Evolutionary conservation across 805 yeast species (phyloP).

Genomic region (Maudiozyma pseudohumilis): DNA sequence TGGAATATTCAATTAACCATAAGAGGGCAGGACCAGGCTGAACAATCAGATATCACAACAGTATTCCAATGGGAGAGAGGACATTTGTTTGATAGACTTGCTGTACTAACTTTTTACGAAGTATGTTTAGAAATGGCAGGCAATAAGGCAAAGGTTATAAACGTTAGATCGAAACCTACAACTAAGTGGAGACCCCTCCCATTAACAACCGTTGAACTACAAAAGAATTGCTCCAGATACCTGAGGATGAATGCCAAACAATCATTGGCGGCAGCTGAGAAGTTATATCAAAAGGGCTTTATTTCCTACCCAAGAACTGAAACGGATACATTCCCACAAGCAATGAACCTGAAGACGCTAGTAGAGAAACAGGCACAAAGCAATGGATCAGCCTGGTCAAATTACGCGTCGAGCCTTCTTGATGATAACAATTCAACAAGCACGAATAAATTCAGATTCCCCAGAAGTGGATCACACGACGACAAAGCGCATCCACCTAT

Average conservation of each 20-base stretch:
- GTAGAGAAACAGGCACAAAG: conserved; percentile 46
- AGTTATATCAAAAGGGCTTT: conserved; percentile 73
- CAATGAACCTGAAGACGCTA: conserved; percentile 58
- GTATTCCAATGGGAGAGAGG: conserved; percentile 63
- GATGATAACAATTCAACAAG: conserved; percentile 18
- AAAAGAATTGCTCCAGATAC: conserved; percentile 68
- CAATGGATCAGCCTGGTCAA: conserved; percentile 75
- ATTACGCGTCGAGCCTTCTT: conserved; percentile 43
- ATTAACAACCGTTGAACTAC: conserved; percentile 86
- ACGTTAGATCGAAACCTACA: conserved; percentile 51
- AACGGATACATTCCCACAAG: conserved; percentile 73
- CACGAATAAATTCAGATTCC: conserved; percentile 42
- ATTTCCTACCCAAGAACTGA: conserved; percentile 96
- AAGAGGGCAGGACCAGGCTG: conserved; percentile 30
- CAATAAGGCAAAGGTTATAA: conserved; percentile 41
- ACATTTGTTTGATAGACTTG: conserved; percentile 62
- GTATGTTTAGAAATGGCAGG: conserved; percentile 41
- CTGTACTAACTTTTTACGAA: conserved; percentile 56
- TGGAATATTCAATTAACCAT: conserved; percentile 61
- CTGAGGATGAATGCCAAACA: conserved; percentile 73
- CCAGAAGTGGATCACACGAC: conserved; percentile 73
- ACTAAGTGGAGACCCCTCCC: conserved; percentile 80
- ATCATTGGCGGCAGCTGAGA: conserved; percentile 72
- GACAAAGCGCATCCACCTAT: conserved; percentile 99
- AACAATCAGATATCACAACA: conserved; percentile 23